These are phyloP conservation scores for Xerophyta viscosa DNA, from an alignment of 106 monocot species.

Conservation along the genomic window DNA sequence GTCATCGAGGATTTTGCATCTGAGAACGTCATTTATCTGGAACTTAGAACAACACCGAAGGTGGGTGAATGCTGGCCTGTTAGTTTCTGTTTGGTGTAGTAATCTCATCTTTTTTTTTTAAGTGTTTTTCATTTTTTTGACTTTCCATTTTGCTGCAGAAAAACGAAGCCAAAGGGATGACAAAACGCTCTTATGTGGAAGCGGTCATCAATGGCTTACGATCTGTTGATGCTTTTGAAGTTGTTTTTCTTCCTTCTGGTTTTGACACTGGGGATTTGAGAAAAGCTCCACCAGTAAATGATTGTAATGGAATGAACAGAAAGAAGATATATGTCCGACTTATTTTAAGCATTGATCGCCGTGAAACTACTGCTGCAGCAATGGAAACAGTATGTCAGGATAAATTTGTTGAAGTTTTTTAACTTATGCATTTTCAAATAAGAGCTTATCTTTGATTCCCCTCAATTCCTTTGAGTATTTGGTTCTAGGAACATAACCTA, in stretches of 20 bases:
- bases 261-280: constrained; percentile 7
- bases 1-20: constrained; percentile 93
- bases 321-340: constrained; percentile 73
- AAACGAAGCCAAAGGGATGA: constrained; percentile 91
- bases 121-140: not conserved
- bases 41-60: constrained; percentile 95
- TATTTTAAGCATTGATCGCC: constrained; percentile 90
- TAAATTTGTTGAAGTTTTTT: not conserved
- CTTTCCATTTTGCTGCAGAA: constrained; percentile 26
- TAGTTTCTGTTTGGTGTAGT: not conserved
- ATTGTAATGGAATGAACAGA: constrained; percentile 19
- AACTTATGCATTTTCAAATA: not conserved
- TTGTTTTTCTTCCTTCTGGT: constrained; percentile 30
- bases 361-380: constrained; percentile 75
- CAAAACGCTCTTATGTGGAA: constrained; percentile 79
- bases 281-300: constrained; percentile 8
- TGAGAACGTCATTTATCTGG: constrained; percentile 94
- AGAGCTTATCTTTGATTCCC: not conserved
- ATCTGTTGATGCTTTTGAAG: constrained; percentile 55
- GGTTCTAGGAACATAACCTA: not conserved
- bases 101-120: not conserved
- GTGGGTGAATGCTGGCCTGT: constrained; percentile 11
- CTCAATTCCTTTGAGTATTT: no score
- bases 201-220: constrained; percentile 84
- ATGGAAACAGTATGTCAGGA: constrained; percentile 69